Conservation (phyloP, 2,329 filamentous ascomycete genomes). For the Alternaria triticimaculans region DNA sequence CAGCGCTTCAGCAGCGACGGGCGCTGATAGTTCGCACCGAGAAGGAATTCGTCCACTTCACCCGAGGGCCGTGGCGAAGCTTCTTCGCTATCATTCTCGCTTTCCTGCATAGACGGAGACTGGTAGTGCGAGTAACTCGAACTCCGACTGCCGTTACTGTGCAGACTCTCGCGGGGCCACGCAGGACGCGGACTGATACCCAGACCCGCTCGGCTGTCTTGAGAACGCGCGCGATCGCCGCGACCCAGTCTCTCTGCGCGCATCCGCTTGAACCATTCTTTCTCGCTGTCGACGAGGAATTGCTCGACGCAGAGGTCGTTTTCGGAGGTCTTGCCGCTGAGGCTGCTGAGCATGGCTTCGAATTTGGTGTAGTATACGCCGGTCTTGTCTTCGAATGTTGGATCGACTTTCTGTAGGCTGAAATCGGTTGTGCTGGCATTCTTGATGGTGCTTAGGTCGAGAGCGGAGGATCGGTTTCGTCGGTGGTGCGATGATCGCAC, state of each 20-base stretch:
- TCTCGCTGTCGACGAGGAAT: constrained; percentile 69
- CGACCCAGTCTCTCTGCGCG: not conserved
- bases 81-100: not conserved
- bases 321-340: constrained; percentile 65
- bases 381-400: not conserved
- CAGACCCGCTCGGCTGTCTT: not conserved
- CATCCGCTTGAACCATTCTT: constrained; percentile 63
- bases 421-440: not conserved
- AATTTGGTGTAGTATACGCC: not conserved
- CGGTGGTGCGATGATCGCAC: not conserved
- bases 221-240: not conserved
- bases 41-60: not conserved
- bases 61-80: not conserved
- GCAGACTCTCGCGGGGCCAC: not conserved
- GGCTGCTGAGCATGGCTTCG: not conserved
- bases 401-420: not conserved
- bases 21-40: not conserved
- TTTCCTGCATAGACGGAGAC: not conserved
- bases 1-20: not conserved
- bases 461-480: not conserved
- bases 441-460: not conserved
- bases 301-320: constrained; percentile 68
- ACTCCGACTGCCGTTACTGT: not conserved
- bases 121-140: not conserved
- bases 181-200: not conserved